phyloP scores from a whole-genome alignment of 768 basidiomycete species.

The Kwoniella pini region DNA sequence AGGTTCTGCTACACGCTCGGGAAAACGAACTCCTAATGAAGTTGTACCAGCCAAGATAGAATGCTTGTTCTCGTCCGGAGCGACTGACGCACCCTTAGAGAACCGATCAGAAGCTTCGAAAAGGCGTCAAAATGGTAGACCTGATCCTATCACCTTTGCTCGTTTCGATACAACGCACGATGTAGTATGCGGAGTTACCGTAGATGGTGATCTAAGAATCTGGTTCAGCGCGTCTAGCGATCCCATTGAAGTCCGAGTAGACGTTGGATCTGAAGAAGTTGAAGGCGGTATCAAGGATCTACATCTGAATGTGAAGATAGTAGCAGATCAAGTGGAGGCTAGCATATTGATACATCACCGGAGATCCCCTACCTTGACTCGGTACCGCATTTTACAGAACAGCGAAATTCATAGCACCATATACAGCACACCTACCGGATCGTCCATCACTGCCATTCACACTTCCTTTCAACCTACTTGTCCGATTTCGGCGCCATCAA shows the following conservation, averaged over 20 bases:
- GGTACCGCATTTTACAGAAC: conserved; percentile 16
- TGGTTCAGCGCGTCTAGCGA: conserved; percentile 20
- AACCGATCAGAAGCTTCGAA: conserved; percentile 37
- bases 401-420: neutral
- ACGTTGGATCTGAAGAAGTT: conserved; percentile 29
- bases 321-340: neutral
- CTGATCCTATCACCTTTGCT: conserved; percentile 36
- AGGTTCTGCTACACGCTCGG: conserved; percentile 3
- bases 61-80: conserved; percentile 33
- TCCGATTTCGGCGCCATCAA: conserved; percentile 16
- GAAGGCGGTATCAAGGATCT: conserved; percentile 26
- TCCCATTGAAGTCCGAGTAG: conserved; percentile 27
- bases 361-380: conserved; percentile 19
- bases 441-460: conserved; percentile 14
- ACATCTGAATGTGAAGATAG: conserved; percentile 20
- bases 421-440: conserved; percentile 14
- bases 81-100: conserved; percentile 7
- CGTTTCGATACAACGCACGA: conserved; percentile 32
- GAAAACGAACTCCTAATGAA: conserved; percentile 19
- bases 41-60: conserved; percentile 18
- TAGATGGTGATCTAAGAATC: conserved; percentile 44
- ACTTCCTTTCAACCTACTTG: conserved; percentile 19
- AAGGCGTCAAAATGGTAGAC: conserved; percentile 20
- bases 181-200: conserved; percentile 41
- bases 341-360: conserved; percentile 23